A percentile compares a stretch with the other conserved stretches of the same genome.
Evolutionary conservation across 2,329 filamentous ascomycete species (phyloP).

Genomic region (Aureobasidium sp.): DNA sequence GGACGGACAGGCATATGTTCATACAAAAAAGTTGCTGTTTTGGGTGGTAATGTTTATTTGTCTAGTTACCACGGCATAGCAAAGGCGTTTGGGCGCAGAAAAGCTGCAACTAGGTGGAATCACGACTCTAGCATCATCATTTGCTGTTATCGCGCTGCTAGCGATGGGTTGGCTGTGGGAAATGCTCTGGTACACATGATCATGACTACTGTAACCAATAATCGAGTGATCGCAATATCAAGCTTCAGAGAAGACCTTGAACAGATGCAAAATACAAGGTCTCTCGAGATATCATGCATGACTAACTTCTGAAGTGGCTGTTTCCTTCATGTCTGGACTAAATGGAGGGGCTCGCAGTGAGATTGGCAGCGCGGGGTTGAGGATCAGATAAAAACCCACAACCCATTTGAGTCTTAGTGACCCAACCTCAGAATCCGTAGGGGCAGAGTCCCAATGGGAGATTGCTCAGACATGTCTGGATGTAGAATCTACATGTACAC

Average conservation of each 20-base stretch:
- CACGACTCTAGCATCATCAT: not conserved
- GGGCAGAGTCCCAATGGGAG: not conserved
- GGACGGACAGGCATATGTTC: not conserved
- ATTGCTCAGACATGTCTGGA: not conserved
- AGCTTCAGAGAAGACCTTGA: not conserved
- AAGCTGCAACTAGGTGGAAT: not conserved
- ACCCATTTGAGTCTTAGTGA: not conserved
- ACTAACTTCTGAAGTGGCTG: too few species aligned
- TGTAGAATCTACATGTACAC: not conserved
- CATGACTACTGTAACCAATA: not conserved
- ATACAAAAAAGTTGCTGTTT: constrained; percentile 5
- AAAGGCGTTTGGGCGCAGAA: constrained; percentile 2
- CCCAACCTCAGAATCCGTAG: not conserved
- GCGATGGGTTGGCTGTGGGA: not conserved
- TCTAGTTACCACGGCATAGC: not conserved
- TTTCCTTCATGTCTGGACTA: not conserved
- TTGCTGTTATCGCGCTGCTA: not conserved
- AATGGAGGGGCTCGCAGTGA: not conserved
- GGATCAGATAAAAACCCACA: not conserved
- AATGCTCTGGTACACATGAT: not conserved
- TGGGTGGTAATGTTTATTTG: not conserved
- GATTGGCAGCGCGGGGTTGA: not conserved
- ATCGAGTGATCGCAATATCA: not conserved
- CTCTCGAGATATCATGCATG: too few species aligned
- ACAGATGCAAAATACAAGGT: too few species aligned